Percentiles rank a stretch among this genome's conserved stretches.
phyloP scores from a whole-genome alignment of 2,329 filamentous ascomycete species.

The Diaporthe sp. region DNA sequence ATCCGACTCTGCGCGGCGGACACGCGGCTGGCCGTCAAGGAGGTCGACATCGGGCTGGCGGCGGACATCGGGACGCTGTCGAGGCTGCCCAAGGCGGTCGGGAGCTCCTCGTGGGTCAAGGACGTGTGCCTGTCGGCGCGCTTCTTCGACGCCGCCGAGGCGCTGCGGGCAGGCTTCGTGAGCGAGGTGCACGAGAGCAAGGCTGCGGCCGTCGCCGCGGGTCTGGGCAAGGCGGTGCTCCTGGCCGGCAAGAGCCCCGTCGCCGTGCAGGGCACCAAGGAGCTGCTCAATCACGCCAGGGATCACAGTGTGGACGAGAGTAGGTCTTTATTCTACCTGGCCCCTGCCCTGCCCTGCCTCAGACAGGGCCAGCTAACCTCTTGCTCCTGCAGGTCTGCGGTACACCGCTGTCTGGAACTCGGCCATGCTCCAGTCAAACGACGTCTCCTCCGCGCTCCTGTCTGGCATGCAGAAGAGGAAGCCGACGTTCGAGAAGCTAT shows the following conservation, averaged over 20 bases:
- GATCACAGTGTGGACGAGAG: slow-evolving; percentile 85
- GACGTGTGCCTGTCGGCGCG: slow-evolving; percentile 82
- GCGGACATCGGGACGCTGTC: slow-evolving; percentile 84
- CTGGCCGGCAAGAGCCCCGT: slow-evolving; percentile 89
- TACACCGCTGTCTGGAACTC: slow-evolving; percentile 93
- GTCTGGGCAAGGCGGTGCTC: slow-evolving; percentile 72
- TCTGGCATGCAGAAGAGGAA: slow-evolving; percentile 84
- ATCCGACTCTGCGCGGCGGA: slow-evolving; percentile 75
- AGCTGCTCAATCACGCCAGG: slow-evolving; percentile 84
- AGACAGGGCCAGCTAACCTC: slow-evolving; percentile 22
- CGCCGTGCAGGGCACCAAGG: slow-evolving; percentile 89
- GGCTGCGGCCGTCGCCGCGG: slow-evolving; percentile 72
- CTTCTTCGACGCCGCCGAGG: slow-evolving; percentile 78
- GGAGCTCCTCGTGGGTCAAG: slow-evolving; percentile 82
- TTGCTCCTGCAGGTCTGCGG: slow-evolving; percentile 68
- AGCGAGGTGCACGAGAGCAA: slow-evolving; percentile 76
- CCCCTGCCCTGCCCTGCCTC: slow-evolving; percentile 4
- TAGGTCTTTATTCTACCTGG: slow-evolving; percentile 56
- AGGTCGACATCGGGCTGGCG: slow-evolving; percentile 86
- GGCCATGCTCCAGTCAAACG: slow-evolving; percentile 83
- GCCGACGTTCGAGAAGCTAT: slow-evolving; percentile 89
- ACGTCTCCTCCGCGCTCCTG: slow-evolving; percentile 81
- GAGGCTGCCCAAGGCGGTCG: slow-evolving; percentile 80
- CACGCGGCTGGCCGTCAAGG: slow-evolving; percentile 79
- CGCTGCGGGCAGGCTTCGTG: slow-evolving; percentile 78